Base-by-base conservation (phyloP, 164 flowering plant species). In the Piper betle region DNA sequence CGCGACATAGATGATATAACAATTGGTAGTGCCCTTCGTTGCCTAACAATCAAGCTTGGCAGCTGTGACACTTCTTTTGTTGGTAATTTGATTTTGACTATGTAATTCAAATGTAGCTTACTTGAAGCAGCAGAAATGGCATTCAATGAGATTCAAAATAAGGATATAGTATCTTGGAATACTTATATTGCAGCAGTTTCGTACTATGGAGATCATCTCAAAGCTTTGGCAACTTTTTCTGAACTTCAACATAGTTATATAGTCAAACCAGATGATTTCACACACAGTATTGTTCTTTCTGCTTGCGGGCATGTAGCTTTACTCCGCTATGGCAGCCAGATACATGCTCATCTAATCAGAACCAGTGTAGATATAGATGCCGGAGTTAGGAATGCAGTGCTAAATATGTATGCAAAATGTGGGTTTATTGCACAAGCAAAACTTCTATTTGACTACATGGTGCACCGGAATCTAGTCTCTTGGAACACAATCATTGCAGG, bases 361-460 rank as follows among this genome's bases (percentile, higher is more conserved):
- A 79, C 72, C 39, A 74, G 66, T 50, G 52, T 50, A 13, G 54
- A 63, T 54, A 59, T 68, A 39, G 92, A 88, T 71, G 64, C 71
- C n/a, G 90, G 79, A 59, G 82, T 84, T 54, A 72, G 69, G 33
- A 88, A 86, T 72, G 88, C 87, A 12, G 84, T 88, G 62, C 68
- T 82, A 10, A 80, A 84, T 73, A 86, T 88, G 92, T 88, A 88
- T 68, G 85, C 96, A 12, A 85, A 86, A 74, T 84, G 92, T 60
- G 96, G 96, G 37, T 73, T 65, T 38, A 76, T 88, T 57, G 60
- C 54, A 57, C 64, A 73, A 61, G 83, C 87, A 25, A 67, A 56
- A 39, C 46, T 55, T 9, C 46, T 80, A 37, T 88, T 86, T 60
- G 63, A 72, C 48, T 64, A 13, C 19, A 80, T 79, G 83, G 9